phyloP scores from a whole-genome alignment of 2,329 filamentous ascomycete species.

The Magnaporthiopsis incrustans region DNA sequence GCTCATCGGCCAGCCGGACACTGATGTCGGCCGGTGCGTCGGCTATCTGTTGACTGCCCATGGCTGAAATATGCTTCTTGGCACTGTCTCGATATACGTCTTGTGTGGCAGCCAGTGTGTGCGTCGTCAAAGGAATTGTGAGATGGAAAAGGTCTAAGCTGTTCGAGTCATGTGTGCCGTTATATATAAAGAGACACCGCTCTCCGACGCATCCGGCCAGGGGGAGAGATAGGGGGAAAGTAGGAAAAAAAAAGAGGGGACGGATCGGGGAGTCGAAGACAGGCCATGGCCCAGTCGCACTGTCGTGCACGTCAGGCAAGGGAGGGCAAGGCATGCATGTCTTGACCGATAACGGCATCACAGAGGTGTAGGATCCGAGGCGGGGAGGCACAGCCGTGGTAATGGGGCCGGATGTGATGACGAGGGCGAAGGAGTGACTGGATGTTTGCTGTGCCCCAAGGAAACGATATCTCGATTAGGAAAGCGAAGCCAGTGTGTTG shows the following conservation, averaged over 20 bases:
- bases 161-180: neutral
- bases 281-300: neutral
- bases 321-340: neutral
- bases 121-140: neutral
- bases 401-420: no score
- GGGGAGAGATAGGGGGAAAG: no score
- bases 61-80: neutral
- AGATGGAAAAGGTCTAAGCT: neutral
- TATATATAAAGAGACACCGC: no score
- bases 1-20: neutral
- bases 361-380: no score
- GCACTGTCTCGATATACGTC: neutral
- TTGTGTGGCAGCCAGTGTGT: no score
- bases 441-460: no score
- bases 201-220: neutral
- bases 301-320: neutral
- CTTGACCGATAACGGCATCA: neutral
- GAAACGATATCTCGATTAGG: no score
- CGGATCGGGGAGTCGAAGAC: neutral
- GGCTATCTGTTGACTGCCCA: conserved; percentile 9
- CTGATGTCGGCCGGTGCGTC: neutral
- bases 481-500: neutral
- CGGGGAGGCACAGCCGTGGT: no score
- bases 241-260: neutral
- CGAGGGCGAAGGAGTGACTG: no score